Base-by-base conservation (phyloP, 1,284 basidiomycete genomes). In the Pseudozyma flocculosa region DNA sequence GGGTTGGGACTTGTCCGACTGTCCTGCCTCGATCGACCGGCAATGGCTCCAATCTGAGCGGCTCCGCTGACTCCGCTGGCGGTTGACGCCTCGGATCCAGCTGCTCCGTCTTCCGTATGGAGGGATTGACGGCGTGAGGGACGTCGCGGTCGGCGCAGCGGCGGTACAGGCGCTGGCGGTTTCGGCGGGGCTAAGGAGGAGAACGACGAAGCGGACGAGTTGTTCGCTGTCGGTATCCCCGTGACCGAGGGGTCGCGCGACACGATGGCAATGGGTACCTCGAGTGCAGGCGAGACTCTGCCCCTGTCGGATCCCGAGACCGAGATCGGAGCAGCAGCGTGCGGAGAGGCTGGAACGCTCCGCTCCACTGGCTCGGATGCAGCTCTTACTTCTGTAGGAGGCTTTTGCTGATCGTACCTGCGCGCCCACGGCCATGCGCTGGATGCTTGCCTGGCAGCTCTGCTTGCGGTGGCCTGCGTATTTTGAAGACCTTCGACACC, bases 161-260 rank as follows among this genome's bases (percentile, higher is more conserved):
- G 59, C 21, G 59, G 54, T 4, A 61, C 40, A 3, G 54, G 59
- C 2, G 47, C 45, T 1, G 50, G 59, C 9, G 44, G 43, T 2
- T 39, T 23, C 14, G 55, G 46, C 24, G 50, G 55, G 11, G 50
- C 54, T 15, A 61, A 32, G 9, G 53, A 61, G 1, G 53, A 44
- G 36, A 56, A 61, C 8, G 54, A 53, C 3, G 46, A 40, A 32
- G 48, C 30, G 2, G 52, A 48, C 15, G 49, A 48, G 43, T 42
- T 61, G 30, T 30, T 42, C 1, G 45, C 49, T 29, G 30, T 34
- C 2, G 32, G 38, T 3, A 34, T 43, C n/a, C 17, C 34, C 11
- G 32, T 34, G 7, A 17, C 7, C 7, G 15, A 14, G 14, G 15
- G 10, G 9, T 34, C 15, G 7, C 15, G 7, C 15, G 32, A 34